Evolutionary conservation across 352 stramenopile species (phyloP).

Genomic region (Thalassiosira livingstoniorum): DNA sequence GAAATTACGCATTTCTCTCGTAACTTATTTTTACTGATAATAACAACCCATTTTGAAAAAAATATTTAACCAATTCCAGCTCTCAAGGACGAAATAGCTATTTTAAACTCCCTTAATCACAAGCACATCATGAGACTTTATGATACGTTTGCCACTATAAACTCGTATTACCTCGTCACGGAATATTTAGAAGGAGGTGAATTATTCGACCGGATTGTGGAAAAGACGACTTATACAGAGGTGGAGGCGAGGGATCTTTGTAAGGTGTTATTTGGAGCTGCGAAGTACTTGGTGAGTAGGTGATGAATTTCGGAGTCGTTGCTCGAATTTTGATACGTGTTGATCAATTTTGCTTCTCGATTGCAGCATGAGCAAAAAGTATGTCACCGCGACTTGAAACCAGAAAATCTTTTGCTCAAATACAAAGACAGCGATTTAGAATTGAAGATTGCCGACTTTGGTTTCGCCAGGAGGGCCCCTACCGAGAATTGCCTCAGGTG

Average conservation of each 20-base stretch:
- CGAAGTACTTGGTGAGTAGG: constrained; percentile 56
- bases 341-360: background rate
- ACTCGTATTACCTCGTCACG: constrained; percentile 96
- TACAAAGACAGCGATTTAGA: constrained; percentile 86
- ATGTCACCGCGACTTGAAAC: constrained; percentile 77
- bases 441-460: constrained; percentile 91
- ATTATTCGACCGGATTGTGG: constrained; percentile 93
- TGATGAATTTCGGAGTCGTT: background rate
- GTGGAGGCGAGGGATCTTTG: constrained; percentile 91
- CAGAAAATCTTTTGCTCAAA: constrained; percentile 90
- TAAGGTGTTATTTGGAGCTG: constrained; percentile 78
- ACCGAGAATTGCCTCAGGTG: constrained; percentile 59
- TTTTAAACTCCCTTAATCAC: constrained; percentile 65
- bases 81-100: constrained; percentile 67
- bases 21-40: too few relatives aligned
- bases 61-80: too few relatives aligned
- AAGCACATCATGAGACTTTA: constrained; percentile 79
- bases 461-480: constrained; percentile 83
- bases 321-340: background rate
- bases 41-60: too few relatives aligned
- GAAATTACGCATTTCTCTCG: too few relatives aligned
- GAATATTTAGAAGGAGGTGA: constrained; percentile 95
- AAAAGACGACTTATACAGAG: constrained; percentile 96
- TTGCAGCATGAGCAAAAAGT: background rate
- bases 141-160: constrained; percentile 77